These are phyloP conservation scores for Flaveria floridana DNA, from an alignment of 140 eudicot species.

Conservation along the genomic window DNA sequence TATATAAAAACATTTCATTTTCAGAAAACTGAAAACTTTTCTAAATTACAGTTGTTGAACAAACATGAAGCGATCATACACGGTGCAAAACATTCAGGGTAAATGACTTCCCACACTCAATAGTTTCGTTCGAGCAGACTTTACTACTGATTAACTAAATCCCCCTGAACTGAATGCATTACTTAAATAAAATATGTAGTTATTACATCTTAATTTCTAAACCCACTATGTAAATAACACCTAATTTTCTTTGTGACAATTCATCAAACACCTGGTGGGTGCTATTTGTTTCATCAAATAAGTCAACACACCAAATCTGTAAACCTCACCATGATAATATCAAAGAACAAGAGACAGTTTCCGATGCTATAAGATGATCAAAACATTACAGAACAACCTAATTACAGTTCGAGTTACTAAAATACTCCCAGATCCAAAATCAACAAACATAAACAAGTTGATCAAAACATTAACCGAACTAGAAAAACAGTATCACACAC, in stretches of 20 bases:
- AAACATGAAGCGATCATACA: not conserved
- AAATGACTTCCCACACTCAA: not conserved
- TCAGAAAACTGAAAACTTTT: conserved; percentile 8
- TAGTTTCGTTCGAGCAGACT: not conserved
- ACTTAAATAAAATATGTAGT: not conserved
- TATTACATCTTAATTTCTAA: not conserved
- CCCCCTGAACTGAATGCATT: not conserved
- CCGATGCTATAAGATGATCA: not conserved
- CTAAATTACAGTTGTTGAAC: not conserved
- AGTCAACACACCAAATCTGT: not conserved
- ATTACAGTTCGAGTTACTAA: not conserved
- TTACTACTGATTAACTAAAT: not conserved
- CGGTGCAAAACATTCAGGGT: not conserved
- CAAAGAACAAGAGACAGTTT: not conserved
- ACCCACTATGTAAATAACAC: not conserved
- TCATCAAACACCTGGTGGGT: conserved; percentile 27
- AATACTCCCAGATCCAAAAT: not conserved
- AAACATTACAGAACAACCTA: not conserved
- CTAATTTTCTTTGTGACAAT: conserved; percentile 21
- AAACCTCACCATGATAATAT: not conserved
- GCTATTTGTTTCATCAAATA: conserved; percentile 1
- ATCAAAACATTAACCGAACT: not conserved
- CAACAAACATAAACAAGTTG: not conserved
- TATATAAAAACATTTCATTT: conserved; percentile 20
- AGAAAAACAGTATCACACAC: not conserved